phyloP scores from a whole-genome alignment of 495 filamentous ascomycete species.

The Hypoxylon fuscum region DNA sequence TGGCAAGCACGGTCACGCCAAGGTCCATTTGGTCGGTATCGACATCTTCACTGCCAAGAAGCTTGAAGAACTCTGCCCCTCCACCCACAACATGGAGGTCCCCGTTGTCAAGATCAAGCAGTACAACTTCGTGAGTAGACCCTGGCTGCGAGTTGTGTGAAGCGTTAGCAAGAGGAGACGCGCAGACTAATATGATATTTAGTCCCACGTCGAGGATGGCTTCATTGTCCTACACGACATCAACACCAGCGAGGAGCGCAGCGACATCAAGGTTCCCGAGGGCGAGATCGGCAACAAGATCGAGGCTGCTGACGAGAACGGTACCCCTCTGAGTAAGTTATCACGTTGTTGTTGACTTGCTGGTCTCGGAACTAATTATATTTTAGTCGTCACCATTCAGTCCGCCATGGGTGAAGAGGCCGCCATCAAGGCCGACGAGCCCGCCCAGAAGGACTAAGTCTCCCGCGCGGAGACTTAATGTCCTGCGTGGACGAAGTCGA shows the following conservation, averaged over 20 bases:
- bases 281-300: conserved; percentile 85
- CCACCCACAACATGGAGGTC: conserved; percentile 99
- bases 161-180: background rate
- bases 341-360: background rate
- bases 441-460: conserved; percentile 35
- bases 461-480: conserved; percentile 24
- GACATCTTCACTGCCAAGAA: conserved; percentile 99
- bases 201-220: conserved; percentile 91
- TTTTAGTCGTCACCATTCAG: conserved; percentile 84
- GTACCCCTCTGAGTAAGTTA: conserved; percentile 82
- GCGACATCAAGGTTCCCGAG: conserved; percentile 90
- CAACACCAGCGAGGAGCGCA: conserved; percentile 79
- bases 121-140: conserved; percentile 87
- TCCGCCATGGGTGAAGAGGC: conserved; percentile 95
- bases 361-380: conserved; percentile 36
- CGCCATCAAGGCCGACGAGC: conserved; percentile 92
- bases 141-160: background rate
- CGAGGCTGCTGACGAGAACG: conserved; percentile 70
- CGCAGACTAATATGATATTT: conserved; percentile 7
- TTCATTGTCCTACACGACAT: conserved; percentile 84
- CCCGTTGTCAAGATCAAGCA: conserved; percentile 89
- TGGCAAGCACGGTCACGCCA: conserved; percentile 99
- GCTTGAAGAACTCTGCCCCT: conserved; percentile 97
- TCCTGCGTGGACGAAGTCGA: conserved; percentile 21
- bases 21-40: conserved; percentile 96